phyloP scores from a whole-genome alignment of 306 rosid genomes.

The Hylodesmum podocarpum region DNA sequence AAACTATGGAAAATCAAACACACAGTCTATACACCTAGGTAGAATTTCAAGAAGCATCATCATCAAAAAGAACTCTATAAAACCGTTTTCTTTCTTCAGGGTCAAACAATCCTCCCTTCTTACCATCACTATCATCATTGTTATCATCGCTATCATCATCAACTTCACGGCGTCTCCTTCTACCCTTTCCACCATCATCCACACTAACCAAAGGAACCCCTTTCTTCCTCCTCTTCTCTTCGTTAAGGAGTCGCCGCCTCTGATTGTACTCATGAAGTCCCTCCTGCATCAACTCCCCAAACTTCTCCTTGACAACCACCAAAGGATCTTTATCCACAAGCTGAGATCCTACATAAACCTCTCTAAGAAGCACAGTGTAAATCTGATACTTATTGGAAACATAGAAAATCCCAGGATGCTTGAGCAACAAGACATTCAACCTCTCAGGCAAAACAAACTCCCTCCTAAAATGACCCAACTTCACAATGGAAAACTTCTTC shows the following conservation, averaged over 20 bases:
- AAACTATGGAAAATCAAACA: slow-evolving; percentile 1
- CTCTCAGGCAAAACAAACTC: slow-evolving; percentile 70
- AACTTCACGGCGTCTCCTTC: slow-evolving; percentile 29
- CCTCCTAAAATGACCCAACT: slow-evolving; percentile 74
- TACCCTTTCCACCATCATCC: slow-evolving; percentile 39
- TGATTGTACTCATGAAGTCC: slow-evolving; percentile 90
- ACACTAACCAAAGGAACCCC: slow-evolving; percentile 52
- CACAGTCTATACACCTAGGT: background rate
- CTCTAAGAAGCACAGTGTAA: slow-evolving; percentile 77
- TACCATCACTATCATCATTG: slow-evolving; percentile 37
- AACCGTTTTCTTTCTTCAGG: slow-evolving; percentile 91
- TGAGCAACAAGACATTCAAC: slow-evolving; percentile 68
- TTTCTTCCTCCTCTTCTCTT: slow-evolving; percentile 64
- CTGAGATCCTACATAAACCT: slow-evolving; percentile 65
- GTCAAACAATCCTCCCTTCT: slow-evolving; percentile 64
- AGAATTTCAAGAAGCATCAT: slow-evolving; percentile 46
- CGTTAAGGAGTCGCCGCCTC: slow-evolving; percentile 47
- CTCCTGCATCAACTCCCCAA: slow-evolving; percentile 92
- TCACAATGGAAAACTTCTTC: slow-evolving; percentile 78
- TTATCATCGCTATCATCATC: slow-evolving; percentile 38
- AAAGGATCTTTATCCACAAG: slow-evolving; percentile 75
- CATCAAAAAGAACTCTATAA: slow-evolving; percentile 78
- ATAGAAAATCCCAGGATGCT: slow-evolving; percentile 78
- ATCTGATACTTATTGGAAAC: slow-evolving; percentile 82
- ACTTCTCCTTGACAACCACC: slow-evolving; percentile 69